These are phyloP conservation scores for Pythium diclinum DNA, from an alignment of 352 stramenopile species.

Conservation along the genomic window DNA sequence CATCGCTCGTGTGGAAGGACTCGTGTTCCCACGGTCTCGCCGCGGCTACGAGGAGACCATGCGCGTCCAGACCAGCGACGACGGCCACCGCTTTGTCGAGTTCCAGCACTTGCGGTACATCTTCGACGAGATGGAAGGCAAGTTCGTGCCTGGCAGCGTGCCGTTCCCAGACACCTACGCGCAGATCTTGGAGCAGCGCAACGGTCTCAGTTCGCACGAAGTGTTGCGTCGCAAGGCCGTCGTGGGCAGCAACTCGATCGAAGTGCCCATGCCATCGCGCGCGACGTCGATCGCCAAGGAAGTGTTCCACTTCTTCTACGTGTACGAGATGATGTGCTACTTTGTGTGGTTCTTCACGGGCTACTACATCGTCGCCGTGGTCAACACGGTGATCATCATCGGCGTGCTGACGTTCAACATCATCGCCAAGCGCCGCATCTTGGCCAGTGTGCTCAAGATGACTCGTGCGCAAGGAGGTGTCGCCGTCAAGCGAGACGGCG, in stretches of 20 bases:
- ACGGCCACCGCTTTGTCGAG: slow-evolving; percentile 28
- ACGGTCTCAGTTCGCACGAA: slow-evolving; percentile 40
- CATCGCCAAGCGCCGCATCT: slow-evolving; percentile 57
- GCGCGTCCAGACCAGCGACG: slow-evolving; percentile 31
- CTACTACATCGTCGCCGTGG: slow-evolving; percentile 55
- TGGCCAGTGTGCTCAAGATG: slow-evolving; percentile 56
- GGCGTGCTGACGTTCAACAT: slow-evolving; percentile 55
- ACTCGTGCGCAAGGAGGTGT: slow-evolving; percentile 66
- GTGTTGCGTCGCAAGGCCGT: slow-evolving; percentile 42
- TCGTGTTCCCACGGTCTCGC: slow-evolving; percentile 37
- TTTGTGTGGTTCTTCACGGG: slow-evolving; percentile 73
- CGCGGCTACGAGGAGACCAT: slow-evolving; percentile 54
- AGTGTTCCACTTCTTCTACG: slow-evolving; percentile 72
- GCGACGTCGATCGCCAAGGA: slow-evolving; percentile 51
- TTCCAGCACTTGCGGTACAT: slow-evolving; percentile 33
- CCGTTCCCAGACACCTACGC: slow-evolving; percentile 45
- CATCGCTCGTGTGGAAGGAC: slow-evolving; percentile 45
- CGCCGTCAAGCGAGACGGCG: slow-evolving; percentile 53
- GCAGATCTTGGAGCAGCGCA: slow-evolving; percentile 42
- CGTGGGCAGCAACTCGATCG: slow-evolving; percentile 60
- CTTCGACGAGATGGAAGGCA: slow-evolving; percentile 23
- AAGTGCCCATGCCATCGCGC: slow-evolving; percentile 62
- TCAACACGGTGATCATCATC: slow-evolving; percentile 66
- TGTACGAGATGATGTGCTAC: slow-evolving; percentile 88
- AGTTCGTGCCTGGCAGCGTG: slow-evolving; percentile 30